Conservation (phyloP, 352 stramenopile genomes). For the Blastocystis sp. region DNA sequence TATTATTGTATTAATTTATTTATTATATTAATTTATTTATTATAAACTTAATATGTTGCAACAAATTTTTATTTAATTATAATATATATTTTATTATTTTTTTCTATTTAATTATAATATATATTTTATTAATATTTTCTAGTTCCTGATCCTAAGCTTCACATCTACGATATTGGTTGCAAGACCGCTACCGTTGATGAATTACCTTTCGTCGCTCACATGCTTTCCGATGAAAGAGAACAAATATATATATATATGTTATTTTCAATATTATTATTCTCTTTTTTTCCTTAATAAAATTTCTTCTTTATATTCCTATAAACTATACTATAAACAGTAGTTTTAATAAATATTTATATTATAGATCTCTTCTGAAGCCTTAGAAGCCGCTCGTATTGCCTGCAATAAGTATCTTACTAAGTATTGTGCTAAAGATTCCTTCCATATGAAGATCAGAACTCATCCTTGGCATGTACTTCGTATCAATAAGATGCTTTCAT, state of each 20-base stretch:
- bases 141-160: conserved; percentile 2
- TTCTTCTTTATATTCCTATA: too few relatives aligned
- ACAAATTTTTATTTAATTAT: too few relatives aligned
- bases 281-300: too few relatives aligned
- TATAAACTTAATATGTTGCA: too few relatives aligned
- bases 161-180: conserved; percentile 20
- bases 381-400: conserved; percentile 90
- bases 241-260: too few relatives aligned
- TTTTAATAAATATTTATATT: background rate
- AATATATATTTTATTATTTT: background rate
- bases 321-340: too few relatives aligned
- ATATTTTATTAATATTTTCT: background rate
- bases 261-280: too few relatives aligned
- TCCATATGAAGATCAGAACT: conserved; percentile 93
- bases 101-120: too few relatives aligned
- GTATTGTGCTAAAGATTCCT: conserved; percentile 88
- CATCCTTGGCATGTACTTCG: conserved; percentile 96
- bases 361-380: conserved; percentile 79
- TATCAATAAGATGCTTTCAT: conserved; percentile 99
- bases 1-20: too few relatives aligned
- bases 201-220: conserved; percentile 92
- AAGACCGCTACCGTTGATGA: too few relatives aligned
- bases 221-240: conserved; percentile 66
- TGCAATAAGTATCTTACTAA: conserved; percentile 97
- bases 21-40: background rate